Percentiles rank a stretch among this genome's conserved stretches.
Conservation (phyloP, 257 asterid species). For the Dorcoceras hygrometricum region DNA sequence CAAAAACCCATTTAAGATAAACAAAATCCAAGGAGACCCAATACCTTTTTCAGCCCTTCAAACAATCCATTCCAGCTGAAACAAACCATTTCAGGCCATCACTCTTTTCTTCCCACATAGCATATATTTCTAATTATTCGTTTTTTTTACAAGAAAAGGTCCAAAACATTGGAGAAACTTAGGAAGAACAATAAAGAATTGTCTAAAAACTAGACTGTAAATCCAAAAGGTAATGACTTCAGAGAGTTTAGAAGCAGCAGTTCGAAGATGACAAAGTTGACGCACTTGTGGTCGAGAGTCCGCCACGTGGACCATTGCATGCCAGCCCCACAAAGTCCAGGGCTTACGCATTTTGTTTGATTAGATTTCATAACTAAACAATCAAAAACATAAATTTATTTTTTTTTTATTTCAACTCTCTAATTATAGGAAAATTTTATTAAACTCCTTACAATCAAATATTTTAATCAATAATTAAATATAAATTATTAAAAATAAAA, state of each 20-base stretch:
- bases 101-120: neutral
- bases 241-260: neutral
- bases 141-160: neutral
- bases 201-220: neutral
- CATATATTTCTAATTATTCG: neutral
- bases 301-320: constrained; percentile 37
- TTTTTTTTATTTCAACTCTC: too few species aligned
- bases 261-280: constrained; percentile 19
- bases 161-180: neutral
- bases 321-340: constrained; percentile 17
- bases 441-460: too few species aligned
- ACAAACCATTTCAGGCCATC: constrained; percentile 25
- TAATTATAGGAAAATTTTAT: too few species aligned
- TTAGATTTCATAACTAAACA: too few species aligned
- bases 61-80: constrained; percentile 18
- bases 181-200: constrained; percentile 16
- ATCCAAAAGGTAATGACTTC: constrained; percentile 22
- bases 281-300: constrained; percentile 31
- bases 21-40: constrained; percentile 13
- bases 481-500: too few species aligned
- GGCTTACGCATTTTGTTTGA: too few species aligned
- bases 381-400: too few species aligned
- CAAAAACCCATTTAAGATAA: constrained; percentile 19
- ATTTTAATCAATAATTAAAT: too few species aligned
- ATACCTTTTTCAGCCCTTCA: constrained; percentile 29